Conservation (phyloP, 331 rosid species). For the Acacia concinna region DNA sequence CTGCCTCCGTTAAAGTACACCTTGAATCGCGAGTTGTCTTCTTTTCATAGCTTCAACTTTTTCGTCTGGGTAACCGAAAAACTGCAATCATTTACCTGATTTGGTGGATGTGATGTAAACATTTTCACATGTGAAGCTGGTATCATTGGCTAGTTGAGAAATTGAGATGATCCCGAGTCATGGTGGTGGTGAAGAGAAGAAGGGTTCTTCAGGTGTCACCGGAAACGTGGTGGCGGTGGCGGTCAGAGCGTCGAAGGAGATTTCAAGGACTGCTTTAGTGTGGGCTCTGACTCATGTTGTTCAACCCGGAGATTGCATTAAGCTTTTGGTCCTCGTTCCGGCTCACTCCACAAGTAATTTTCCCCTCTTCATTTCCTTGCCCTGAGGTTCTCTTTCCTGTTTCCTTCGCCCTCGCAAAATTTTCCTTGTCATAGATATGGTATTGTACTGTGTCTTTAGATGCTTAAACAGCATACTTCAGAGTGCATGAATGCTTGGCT, state of each 20-base stretch:
- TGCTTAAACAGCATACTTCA: background rate
- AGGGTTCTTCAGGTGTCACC: slow-evolving; percentile 44
- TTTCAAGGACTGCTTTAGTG: slow-evolving; percentile 69
- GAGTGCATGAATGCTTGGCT: background rate
- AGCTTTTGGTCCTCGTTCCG: slow-evolving; percentile 79
- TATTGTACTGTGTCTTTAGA: background rate
- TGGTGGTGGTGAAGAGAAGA: slow-evolving; percentile 34
- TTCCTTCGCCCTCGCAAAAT: background rate
- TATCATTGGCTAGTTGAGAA: slow-evolving; percentile 35
- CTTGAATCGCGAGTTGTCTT: slow-evolving; percentile 58
- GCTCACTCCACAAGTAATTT: slow-evolving; percentile 59
- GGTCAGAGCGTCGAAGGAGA: slow-evolving; percentile 76
- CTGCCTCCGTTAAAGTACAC: slow-evolving; percentile 41
- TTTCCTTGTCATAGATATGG: background rate
- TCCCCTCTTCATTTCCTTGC: background rate
- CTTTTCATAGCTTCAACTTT: slow-evolving; percentile 32
- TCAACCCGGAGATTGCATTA: slow-evolving; percentile 93
- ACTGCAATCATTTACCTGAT: slow-evolving; percentile 36
- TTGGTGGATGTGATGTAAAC: slow-evolving; percentile 30
- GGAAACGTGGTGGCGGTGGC: slow-evolving; percentile 94
- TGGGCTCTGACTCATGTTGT: slow-evolving; percentile 99
- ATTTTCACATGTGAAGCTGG: slow-evolving; percentile 26
- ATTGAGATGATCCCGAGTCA: slow-evolving; percentile 57
- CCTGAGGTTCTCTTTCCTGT: background rate
- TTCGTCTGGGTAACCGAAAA: slow-evolving; percentile 33